Evolutionary conservation across 441 rosid species (phyloP).

Genomic region (Melastoma candidum): DNA sequence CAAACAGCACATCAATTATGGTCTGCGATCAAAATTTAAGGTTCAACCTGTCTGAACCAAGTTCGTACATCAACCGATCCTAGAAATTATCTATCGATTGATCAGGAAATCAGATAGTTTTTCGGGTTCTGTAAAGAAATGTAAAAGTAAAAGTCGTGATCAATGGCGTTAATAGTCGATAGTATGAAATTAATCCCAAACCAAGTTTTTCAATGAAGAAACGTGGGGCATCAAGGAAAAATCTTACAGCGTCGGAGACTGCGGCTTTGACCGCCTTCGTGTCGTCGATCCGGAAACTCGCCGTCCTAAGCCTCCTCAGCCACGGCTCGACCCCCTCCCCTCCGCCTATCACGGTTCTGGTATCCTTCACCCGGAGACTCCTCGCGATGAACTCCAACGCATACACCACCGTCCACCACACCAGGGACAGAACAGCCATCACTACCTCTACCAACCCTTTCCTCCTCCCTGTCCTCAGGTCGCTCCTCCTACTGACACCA

Average conservation of each 20-base stretch:
- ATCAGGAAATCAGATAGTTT: too few relatives aligned
- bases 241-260: background rate
- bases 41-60: too few relatives aligned
- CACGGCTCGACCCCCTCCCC: slow-evolving; percentile 14
- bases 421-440: slow-evolving; percentile 21
- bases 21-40: slow-evolving; percentile 19
- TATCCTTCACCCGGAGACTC: slow-evolving; percentile 19
- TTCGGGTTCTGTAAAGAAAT: too few relatives aligned
- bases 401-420: slow-evolving; percentile 27
- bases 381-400: slow-evolving; percentile 26
- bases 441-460: slow-evolving; percentile 2
- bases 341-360: slow-evolving; percentile 2
- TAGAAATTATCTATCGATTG: too few relatives aligned
- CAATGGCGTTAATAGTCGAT: too few relatives aligned
- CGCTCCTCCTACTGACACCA: background rate
- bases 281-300: slow-evolving; percentile 6
- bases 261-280: slow-evolving; percentile 4
- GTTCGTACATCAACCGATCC: too few relatives aligned
- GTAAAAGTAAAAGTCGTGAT: too few relatives aligned
- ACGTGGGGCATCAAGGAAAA: too few relatives aligned
- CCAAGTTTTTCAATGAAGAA: too few relatives aligned
- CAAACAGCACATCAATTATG: slow-evolving; percentile 53
- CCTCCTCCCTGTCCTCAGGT: slow-evolving; percentile 3
- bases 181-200: too few relatives aligned
- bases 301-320: slow-evolving; percentile 9